Base-by-base conservation (phyloP, 306 rosid species). In the Hylodesmum podocarpum region DNA sequence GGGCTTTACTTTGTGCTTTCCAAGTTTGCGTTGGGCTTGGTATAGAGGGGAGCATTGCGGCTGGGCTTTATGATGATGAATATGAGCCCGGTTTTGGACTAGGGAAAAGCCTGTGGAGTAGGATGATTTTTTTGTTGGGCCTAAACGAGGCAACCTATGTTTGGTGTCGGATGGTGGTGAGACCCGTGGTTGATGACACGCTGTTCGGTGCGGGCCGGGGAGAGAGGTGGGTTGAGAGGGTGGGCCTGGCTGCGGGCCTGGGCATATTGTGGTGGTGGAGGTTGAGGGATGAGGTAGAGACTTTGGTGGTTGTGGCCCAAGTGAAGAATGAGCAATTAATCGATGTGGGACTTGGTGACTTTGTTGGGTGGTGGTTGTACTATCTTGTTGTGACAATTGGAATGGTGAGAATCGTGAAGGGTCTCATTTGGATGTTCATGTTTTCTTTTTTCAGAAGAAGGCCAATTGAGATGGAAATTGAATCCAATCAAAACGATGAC, bases 181-280 rank as follows among this genome's bases (percentile, higher is more conserved):
- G 85, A 82, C 96, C 97, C 12, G 96, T 96, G 76, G 97, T 96
- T 73, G 96, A 96, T 53, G 97, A 92, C 81, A 89, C 97, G 0
- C 75, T 96, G 31, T 90, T 89, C 3, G 96, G 92, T 1, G 80
- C 9, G 3, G 72, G 9, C 2, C 79, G 84, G 27, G 80, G 78
- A 58, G 93, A 93, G 55, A 85, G 70, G 54, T 92, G 97, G 98
- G 24, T 78, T 9, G 97, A 86, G 46, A 85, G 78, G 67, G 82
- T 79, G 70, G 90, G 83, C 4, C 22, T 88, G 81, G 97, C 96
- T 0, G 83, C 58, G 6, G 77, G 93, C 65, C 76, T 91, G 14
- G 91, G 93, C 14, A 66, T 73, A 1, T 16, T 96, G 18, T 96
- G 99, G 99, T 96, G 92, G 89, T 93, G 92, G 99, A 84, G 84